Base-by-base conservation (phyloP, 768 basidiomycete species). In the Pisolithus sp. region DNA sequence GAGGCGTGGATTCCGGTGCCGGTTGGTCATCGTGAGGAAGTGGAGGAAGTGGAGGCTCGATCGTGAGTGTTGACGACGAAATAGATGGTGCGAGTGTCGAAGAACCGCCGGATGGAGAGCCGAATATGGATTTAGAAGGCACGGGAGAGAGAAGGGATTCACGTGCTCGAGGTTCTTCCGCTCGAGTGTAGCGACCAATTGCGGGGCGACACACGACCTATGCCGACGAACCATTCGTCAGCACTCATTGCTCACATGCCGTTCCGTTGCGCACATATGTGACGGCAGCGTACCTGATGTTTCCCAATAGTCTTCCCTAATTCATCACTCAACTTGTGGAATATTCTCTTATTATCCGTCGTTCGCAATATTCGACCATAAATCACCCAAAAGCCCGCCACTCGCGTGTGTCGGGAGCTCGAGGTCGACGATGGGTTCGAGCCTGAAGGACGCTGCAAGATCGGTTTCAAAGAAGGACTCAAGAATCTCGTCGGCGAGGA, bases 391-490 rank as follows among this genome's bases (percentile, higher is more conserved):
- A 50, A 91, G 71, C 7, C 85, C 82, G 59, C 85, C 82, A 58
- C 73, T 80, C 57, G 73, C 80, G 43, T 76, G 70, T 18, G 75
- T 72, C 2, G 82, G 75, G 17, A 85, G 70, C 57, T 86, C 90
- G 61, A 81, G 73, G 50, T 89, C 85, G 0, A 82, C 78, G 5
- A 87, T 73, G 15, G 78, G 73, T 51, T 88, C 84, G 31, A 96
- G 74, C 56, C 82, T 78, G 80, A 96, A 98, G 2, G 93, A 93
- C 1, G 79, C 81, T 0, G 90, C 83, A 55, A 99, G 74, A 66
- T 98, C 96, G 0, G 86, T 81, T 62, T 93, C 93, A 61, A 97
- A 99, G 77, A 99, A 99, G 1, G 89, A 86, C 65, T 99, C 96
- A 23, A 99, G 79, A 24, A 98, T 77, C 66, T 97, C 94, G 58